These are phyloP conservation scores for Phallus indusiatus DNA, from an alignment of 768 basidiomycete species.

Conservation along the genomic window DNA sequence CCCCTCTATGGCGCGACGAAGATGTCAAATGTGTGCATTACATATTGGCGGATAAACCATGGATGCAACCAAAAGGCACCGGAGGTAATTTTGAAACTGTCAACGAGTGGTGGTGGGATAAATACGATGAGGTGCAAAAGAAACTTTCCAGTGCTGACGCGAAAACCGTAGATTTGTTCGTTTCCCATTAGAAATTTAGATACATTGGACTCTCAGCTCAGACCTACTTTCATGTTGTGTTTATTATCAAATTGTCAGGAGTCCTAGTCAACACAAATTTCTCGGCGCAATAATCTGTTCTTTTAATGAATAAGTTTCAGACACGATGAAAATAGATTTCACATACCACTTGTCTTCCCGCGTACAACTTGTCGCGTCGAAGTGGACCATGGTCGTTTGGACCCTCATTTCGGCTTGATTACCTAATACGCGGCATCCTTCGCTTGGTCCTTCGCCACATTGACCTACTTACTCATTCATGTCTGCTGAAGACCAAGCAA, in stretches of 20 bases:
- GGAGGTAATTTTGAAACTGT: conserved; percentile 42
- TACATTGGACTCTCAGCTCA: too few species aligned
- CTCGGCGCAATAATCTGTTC: too few species aligned
- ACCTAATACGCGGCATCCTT: background rate
- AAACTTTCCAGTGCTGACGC: background rate
- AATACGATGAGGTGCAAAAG: conserved; percentile 34
- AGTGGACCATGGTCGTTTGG: too few species aligned
- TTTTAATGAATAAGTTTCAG: too few species aligned
- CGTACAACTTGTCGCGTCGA: too few species aligned
- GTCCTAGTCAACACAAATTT: too few species aligned
- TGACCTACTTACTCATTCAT: background rate
- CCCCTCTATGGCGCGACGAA: conserved; percentile 71
- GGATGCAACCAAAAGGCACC: conserved; percentile 46
- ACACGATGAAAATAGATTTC: too few species aligned
- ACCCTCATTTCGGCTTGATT: background rate
- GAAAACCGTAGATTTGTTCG: background rate
- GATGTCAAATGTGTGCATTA: conserved; percentile 85
- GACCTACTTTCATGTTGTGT: too few species aligned
- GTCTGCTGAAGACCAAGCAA: background rate
- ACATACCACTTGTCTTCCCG: too few species aligned
- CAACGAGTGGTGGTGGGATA: conserved; percentile 78
- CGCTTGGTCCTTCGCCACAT: background rate
- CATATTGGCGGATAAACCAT: conserved; percentile 81
- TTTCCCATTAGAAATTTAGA: background rate
- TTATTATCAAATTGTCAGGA: too few species aligned